Evolutionary conservation across 2,329 filamentous ascomycete species (phyloP).

Genomic region (Mariannaea sp.): DNA sequence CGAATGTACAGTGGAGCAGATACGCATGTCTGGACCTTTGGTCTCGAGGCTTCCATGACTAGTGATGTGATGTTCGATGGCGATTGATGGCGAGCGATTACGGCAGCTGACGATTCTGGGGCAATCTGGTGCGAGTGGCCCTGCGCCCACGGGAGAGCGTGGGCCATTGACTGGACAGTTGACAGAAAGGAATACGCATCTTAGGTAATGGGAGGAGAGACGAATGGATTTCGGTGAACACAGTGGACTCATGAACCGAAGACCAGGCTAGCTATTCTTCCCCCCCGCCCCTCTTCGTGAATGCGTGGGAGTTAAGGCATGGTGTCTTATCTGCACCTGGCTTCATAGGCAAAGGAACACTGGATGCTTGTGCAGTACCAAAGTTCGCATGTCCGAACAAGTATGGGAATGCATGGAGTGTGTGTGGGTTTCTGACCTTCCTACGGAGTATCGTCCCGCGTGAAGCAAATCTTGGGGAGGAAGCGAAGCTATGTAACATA

Average conservation of each 20-base stretch:
- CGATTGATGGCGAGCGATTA: conserved; percentile 13
- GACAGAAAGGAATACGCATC: not conserved
- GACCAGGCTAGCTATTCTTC: not conserved
- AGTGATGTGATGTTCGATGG: conserved; percentile 26
- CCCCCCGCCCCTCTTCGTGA: no score
- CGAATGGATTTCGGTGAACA: conserved; percentile 1
- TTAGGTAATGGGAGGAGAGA: conserved; percentile 14
- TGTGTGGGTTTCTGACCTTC: conserved; percentile 12
- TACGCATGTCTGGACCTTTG: conserved; percentile 7
- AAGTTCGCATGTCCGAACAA: not conserved
- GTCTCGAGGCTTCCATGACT: conserved; percentile 19
- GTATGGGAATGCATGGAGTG: conserved; percentile 11
- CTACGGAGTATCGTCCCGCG: conserved; percentile 12
- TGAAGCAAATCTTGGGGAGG: conserved; percentile 6
- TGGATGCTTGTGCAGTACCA: not conserved
- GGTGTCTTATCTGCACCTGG: no score
- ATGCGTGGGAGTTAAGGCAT: no score
- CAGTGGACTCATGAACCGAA: conserved; percentile 8
- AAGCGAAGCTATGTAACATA: conserved; percentile 13
- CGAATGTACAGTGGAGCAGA: conserved; percentile 31
- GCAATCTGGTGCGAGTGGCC: conserved; percentile 21
- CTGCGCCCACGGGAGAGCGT: conserved; percentile 16
- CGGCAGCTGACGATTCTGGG: conserved; percentile 22
- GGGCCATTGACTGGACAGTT: conserved; percentile 15
- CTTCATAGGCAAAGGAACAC: not conserved